Evolutionary conservation across 208 protist genomes (phyloP).

Genomic region (Wallacemonas sp.): DNA sequence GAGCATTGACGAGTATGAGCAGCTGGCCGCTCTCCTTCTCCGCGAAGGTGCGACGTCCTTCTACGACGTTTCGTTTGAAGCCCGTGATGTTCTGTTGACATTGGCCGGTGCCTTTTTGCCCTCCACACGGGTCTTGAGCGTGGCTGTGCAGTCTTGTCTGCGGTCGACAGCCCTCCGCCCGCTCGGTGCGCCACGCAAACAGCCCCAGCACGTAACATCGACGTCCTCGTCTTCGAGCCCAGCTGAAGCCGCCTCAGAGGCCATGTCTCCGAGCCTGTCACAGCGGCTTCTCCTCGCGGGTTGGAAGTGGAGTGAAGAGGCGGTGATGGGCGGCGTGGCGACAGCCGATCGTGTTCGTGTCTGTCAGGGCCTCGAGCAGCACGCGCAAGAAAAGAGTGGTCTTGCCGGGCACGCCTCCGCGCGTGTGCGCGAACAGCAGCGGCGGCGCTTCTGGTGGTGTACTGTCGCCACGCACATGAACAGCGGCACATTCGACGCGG

Average conservation of each 20-base stretch:
- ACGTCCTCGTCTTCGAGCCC: too few relatives aligned
- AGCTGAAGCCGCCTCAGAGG: background rate
- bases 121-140: conserved; percentile 1
- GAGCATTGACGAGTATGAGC: background rate
- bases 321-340: conserved; percentile 20
- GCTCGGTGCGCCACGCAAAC: background rate
- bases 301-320: conserved; percentile 28
- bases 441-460: too few relatives aligned
- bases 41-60: conserved; percentile 24
- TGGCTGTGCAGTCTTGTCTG: conserved; percentile 11
- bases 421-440: too few relatives aligned
- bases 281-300: conserved; percentile 20
- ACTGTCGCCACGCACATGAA: conserved; percentile 31
- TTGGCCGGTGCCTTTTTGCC: conserved; percentile 38
- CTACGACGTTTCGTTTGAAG: conserved; percentile 33
- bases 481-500: conserved; percentile 63
- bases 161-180: background rate
- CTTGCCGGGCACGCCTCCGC: too few relatives aligned
- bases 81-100: conserved; percentile 27
- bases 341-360: conserved; percentile 7
- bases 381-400: conserved; percentile 7
- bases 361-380: conserved; percentile 25
- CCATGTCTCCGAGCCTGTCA: background rate
- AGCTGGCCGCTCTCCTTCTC: conserved; percentile 12
- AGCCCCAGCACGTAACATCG: too few relatives aligned